These are phyloP conservation scores for Passiflora organensis DNA, from an alignment of 345 rosid species.

Conservation along the genomic window DNA sequence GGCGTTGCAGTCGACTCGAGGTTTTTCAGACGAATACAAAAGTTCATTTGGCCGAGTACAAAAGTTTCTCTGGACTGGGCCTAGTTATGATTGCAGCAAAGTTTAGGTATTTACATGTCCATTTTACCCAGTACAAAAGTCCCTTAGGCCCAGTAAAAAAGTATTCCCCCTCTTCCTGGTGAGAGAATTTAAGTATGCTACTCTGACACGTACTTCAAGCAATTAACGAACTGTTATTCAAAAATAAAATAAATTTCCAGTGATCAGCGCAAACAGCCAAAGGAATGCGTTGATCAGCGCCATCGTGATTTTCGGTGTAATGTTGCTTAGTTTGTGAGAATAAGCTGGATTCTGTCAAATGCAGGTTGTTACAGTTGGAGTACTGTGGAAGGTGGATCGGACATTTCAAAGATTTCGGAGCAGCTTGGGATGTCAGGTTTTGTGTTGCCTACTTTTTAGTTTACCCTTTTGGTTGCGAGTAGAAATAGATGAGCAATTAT, in stretches of 20 bases:
- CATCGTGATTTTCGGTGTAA: neutral
- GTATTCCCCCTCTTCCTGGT: too few species aligned
- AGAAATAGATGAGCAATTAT: neutral
- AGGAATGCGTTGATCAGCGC: constrained; percentile 36
- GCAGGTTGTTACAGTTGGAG: constrained; percentile 80
- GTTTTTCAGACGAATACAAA: too few species aligned
- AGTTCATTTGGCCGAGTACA: too few species aligned
- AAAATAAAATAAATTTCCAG: too few species aligned
- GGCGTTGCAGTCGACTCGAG: constrained; percentile 8
- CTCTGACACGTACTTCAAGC: too few species aligned
- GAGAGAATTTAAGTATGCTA: too few species aligned
- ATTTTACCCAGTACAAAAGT: too few species aligned
- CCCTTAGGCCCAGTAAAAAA: too few species aligned
- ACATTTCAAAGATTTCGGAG: constrained; percentile 79
- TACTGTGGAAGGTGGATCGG: constrained; percentile 99
- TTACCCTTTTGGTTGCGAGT: neutral
- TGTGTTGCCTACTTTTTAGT: neutral
- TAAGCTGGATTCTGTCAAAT: neutral
- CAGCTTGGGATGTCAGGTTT: constrained; percentile 88
- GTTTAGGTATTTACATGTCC: too few species aligned
- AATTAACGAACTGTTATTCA: too few species aligned
- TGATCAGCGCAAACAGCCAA: constrained; percentile 57
- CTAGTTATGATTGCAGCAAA: too few species aligned
- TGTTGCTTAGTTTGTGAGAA: neutral
- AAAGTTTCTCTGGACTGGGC: too few species aligned